Base-by-base conservation (phyloP, 192 early-diverging fungal species). In the Dispira simplex region DNA sequence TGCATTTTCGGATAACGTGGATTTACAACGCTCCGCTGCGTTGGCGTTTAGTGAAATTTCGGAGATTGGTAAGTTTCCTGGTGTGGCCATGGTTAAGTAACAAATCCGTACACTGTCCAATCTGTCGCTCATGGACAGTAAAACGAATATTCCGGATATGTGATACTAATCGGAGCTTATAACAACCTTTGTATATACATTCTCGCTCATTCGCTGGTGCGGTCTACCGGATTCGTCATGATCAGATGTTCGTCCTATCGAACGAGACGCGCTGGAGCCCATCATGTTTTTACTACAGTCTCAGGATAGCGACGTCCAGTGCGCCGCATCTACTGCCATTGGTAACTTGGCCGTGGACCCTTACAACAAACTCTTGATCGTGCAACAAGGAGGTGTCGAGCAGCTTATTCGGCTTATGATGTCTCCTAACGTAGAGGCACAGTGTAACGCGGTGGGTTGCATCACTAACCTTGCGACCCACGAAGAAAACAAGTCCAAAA, bases 381-480 rank as follows among this genome's bases (percentile, higher is more conserved):
- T 94, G 43, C 82, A 88, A 65, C 79, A 88, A 63, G 89, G 89
- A 52, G 90, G 85, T 1, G 71, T 94, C 20, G 89, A 90, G 60
- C 88, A 86, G 59, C 81, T 94, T 26, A 86, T 93, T 66, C 81
- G 84, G 48, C 84, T 91, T 70, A 91, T 93, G 90, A 77, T 85
- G 56, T 85, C 85, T 27, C 80, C 82, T 13, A 90, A 91, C 64
- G 81, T 89, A 27, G 91, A 93, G 66, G 89, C 92, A n/a, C 90
- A 92, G 73, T 89, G 88, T 67, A 94, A 94, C 72, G 90, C 91
- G 13, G 92, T 93, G 18, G 92, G 92, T 14, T 94, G 92, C 74
- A 90, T 94, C 65, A 94, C 92, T 0, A 94, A 94, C 57, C 79
- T 94, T 63, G 90, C 91, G 8, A 92, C 92, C 48, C 28, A 63